Base-by-base conservation (phyloP, 306 rosid species). In the Erythrophleum fordii region DNA sequence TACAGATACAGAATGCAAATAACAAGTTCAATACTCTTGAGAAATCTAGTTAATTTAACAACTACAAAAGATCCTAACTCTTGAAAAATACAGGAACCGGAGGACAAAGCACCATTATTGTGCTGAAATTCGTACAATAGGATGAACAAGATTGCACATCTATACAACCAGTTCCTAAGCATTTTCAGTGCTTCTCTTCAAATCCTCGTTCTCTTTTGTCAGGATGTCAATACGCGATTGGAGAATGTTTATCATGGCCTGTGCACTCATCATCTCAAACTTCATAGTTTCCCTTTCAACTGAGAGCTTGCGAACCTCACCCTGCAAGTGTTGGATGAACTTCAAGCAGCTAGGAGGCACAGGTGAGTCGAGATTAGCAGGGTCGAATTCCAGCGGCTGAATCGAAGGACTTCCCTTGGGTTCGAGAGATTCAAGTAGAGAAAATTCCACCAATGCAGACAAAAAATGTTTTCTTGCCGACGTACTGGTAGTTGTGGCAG, bases 261-360 rank as follows among this genome's bases (percentile, higher is more conserved):
- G 97, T 37, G 98, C 90, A 10, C 99, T 96, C 89, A 85, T 90
- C 89, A 92, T 82, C 85, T 96, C 99, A 35, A 96, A 93, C 85
- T 86, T 93, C 88, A 90, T 73, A 0, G 94, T 84, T 86, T 96
- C 98, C 84, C 88, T 89, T 81, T 96, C 99, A 31, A 89, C 84
- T 0, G 91, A 59, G 22, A 91, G 80, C 82, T 87, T 90, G 82
- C 82, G 96, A 18, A 88, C 85, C 83, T 96, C 98, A 13, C 64
- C 72, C 82, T 92, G 93, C 92, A 96, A 39, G 42, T 89, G 82
- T 34, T 86, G 89, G 81, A 96, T 88, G 86, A 88, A 87, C 72
- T 96, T 92, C 75, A 80, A 66, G 37, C 90, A 91, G 84, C 86
- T 86, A 1, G 98, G 92, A 71, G 93, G 97, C 74, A 92, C 72